A percentile compares a stretch with the other conserved stretches of the same genome.
phyloP scores from a whole-genome alignment of 257 asterid species.

The Solanum paucissectum region DNA sequence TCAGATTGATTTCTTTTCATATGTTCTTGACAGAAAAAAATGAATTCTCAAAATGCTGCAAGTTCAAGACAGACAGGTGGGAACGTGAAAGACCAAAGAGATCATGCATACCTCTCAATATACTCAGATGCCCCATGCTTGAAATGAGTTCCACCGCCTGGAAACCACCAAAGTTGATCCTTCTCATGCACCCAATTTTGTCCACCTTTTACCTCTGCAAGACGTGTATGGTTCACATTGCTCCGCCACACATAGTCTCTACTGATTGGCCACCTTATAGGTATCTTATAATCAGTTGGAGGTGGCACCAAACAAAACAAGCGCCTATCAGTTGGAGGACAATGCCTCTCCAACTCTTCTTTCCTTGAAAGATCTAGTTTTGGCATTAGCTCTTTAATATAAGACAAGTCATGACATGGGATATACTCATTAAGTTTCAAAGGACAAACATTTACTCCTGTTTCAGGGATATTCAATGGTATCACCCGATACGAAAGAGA shows the following conservation, averaged over 20 bases:
- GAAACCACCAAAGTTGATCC: conserved; percentile 86
- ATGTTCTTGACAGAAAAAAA: not conserved
- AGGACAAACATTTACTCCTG: conserved; percentile 75
- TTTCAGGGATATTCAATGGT: conserved; percentile 51
- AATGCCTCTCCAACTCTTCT: conserved; percentile 91
- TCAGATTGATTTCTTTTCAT: not conserved
- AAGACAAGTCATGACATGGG: conserved; percentile 75
- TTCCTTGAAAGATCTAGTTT: conserved; percentile 54
- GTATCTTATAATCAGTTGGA: conserved; percentile 80
- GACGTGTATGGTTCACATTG: conserved; percentile 82
- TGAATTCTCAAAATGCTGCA: not conserved
- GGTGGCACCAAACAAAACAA: conserved; percentile 88
- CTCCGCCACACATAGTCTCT: conserved; percentile 91
- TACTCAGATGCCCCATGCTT: conserved; percentile 94
- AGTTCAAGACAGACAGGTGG: not conserved
- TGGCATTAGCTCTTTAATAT: conserved; percentile 57
- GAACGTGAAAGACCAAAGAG: not conserved
- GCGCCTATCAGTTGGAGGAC: conserved; percentile 58
- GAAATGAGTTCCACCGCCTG: conserved; percentile 98
- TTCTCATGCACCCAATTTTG: conserved; percentile 91
- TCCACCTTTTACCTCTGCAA: conserved; percentile 90
- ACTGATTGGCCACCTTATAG: conserved; percentile 84
- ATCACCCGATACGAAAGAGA: conserved; percentile 42
- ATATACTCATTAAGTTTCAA: conserved; percentile 62
- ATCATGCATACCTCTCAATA: conserved; percentile 52